phyloP scores from a whole-genome alignment of 371 early-diverging fungal species.

The Lichtheimia ramosa region DNA sequence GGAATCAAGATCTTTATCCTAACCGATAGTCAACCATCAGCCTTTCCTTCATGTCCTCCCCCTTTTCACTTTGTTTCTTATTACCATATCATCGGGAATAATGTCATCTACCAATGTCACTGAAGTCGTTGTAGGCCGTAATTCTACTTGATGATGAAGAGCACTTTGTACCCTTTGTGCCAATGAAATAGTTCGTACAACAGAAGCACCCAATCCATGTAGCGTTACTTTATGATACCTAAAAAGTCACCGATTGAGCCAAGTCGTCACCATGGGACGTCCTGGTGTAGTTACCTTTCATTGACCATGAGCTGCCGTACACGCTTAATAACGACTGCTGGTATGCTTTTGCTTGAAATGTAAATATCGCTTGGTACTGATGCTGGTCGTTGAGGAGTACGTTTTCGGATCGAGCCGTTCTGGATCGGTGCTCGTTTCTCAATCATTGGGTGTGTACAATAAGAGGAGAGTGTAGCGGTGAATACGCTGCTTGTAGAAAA shows the following conservation, averaged over 20 bases:
- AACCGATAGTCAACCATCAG: background rate
- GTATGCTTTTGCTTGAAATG: slow-evolving; percentile 51
- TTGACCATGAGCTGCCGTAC: slow-evolving; percentile 47
- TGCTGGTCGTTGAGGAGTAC: slow-evolving; percentile 12
- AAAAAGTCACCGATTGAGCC: too few relatives aligned
- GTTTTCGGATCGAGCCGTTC: slow-evolving; percentile 5
- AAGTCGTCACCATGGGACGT: too few relatives aligned
- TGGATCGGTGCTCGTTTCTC: too few relatives aligned
- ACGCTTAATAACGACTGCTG: slow-evolving; percentile 35
- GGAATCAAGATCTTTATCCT: slow-evolving; percentile 41
- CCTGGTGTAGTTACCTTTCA: slow-evolving; percentile 28
- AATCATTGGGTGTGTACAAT: too few relatives aligned
- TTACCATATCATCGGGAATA: slow-evolving; percentile 51
- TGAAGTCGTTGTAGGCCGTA: slow-evolving; percentile 52
- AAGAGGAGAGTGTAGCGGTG: too few relatives aligned
- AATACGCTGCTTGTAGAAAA: too few relatives aligned
- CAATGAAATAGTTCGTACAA: slow-evolving; percentile 55
- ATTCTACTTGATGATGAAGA: slow-evolving; percentile 42
- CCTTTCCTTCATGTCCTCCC: background rate
- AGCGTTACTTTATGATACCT: slow-evolving; percentile 52
- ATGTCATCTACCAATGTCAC: slow-evolving; percentile 56
- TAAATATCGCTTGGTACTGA: slow-evolving; percentile 51
- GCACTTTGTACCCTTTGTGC: slow-evolving; percentile 49
- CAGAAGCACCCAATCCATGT: slow-evolving; percentile 75
- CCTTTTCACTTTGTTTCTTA: background rate